These are phyloP conservation scores for Sporothrix schenckii DNA, from an alignment of 2,329 filamentous ascomycete genomes.

Conservation along the genomic window DNA sequence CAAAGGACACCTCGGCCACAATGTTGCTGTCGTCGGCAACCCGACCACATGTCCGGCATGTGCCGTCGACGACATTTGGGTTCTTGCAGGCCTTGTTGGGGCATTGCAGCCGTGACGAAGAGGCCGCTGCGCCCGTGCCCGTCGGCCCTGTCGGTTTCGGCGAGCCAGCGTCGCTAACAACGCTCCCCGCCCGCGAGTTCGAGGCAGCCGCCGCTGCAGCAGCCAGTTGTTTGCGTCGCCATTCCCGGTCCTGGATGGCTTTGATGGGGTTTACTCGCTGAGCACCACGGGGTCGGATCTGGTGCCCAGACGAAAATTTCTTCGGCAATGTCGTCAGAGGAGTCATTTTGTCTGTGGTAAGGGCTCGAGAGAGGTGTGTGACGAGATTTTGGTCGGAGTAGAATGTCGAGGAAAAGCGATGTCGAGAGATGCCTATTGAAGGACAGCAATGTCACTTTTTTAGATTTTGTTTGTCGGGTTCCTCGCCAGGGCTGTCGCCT, in stretches of 20 bases:
- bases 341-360: conserved; percentile 29
- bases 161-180: conserved; percentile 25
- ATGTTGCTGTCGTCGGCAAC: conserved; percentile 86
- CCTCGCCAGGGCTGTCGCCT: too few relatives aligned
- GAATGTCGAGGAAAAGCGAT: background rate
- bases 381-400: background rate
- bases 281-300: conserved; percentile 37
- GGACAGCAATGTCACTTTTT: background rate
- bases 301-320: conserved; percentile 36
- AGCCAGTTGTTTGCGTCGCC: conserved; percentile 48
- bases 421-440: background rate
- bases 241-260: conserved; percentile 57
- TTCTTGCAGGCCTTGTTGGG: conserved; percentile 64
- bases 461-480: background rate
- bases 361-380: background rate
- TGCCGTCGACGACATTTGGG: conserved; percentile 64
- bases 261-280: conserved; percentile 52
- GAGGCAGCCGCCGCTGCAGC: conserved; percentile 35
- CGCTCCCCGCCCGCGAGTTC: conserved; percentile 26
- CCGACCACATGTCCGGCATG: conserved; percentile 82
- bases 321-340: conserved; percentile 37
- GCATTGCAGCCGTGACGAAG: conserved; percentile 49
- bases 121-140: conserved; percentile 36
- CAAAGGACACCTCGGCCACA: conserved; percentile 88
- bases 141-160: conserved; percentile 7